Conservation (phyloP, 352 stramenopile species). For the Pythium grandisporangium region DNA sequence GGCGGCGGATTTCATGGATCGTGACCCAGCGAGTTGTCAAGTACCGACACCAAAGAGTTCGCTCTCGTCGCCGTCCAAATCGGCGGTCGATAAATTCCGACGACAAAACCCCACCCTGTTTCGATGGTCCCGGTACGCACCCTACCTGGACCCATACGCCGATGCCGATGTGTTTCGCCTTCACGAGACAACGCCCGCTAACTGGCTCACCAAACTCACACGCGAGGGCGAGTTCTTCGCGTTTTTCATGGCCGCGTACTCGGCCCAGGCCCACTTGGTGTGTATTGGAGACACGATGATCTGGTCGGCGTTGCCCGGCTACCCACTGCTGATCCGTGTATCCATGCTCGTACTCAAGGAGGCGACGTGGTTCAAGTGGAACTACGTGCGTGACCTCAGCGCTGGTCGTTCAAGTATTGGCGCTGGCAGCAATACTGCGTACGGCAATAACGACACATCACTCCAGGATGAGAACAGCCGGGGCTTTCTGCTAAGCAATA, state of each 20-base stretch:
- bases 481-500: conserved; percentile 30
- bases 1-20: no score
- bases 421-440: no score
- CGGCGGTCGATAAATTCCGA: conserved; percentile 33
- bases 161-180: conserved; percentile 55
- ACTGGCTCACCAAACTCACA: conserved; percentile 43
- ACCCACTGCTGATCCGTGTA: conserved; percentile 44
- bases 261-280: conserved; percentile 34
- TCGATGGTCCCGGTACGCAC: conserved; percentile 41
- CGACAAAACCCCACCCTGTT: conserved; percentile 50
- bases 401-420: no score
- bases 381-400: conserved; percentile 34
- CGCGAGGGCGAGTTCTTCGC: conserved; percentile 68
- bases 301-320: conserved; percentile 51
- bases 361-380: conserved; percentile 53
- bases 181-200: conserved; percentile 22
- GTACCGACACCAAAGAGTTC: no score
- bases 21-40: no score
- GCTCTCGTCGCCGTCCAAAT: no score
- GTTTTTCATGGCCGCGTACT: conserved; percentile 56
- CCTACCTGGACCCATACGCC: conserved; percentile 38
- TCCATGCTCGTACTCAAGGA: conserved; percentile 60
- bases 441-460: no score
- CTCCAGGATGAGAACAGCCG: no score
- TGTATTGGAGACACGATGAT: conserved; percentile 20